Percentiles rank a stretch among this genome's conserved stretches.
Conservation (phyloP, 2,329 filamentous ascomycete genomes). For the Dothistroma pini region DNA sequence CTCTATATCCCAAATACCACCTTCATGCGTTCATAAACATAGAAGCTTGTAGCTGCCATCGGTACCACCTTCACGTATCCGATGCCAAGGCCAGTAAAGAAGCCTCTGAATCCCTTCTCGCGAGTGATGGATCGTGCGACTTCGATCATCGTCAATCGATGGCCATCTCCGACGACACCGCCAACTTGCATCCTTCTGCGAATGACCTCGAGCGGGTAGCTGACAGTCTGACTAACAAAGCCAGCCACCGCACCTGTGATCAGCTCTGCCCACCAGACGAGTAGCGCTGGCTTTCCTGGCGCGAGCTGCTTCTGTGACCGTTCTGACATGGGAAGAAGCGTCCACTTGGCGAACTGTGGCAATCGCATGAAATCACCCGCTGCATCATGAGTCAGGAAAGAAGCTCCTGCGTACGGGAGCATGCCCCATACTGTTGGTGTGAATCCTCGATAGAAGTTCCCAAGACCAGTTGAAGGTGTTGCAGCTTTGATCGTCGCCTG, state of each 20-base stretch:
- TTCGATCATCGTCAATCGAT: slow-evolving; percentile 70
- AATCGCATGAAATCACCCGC: slow-evolving; percentile 77
- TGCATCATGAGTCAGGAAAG: slow-evolving; percentile 92
- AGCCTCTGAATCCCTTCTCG: slow-evolving; percentile 74
- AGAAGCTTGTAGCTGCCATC: slow-evolving; percentile 73
- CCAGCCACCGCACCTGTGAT: slow-evolving; percentile 80
- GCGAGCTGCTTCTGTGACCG: slow-evolving; percentile 36
- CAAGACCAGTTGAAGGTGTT: slow-evolving; percentile 63
- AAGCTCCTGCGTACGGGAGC: slow-evolving; percentile 93
- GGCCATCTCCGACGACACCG: slow-evolving; percentile 88
- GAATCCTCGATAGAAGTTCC: slow-evolving; percentile 96
- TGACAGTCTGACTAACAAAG: slow-evolving; percentile 82
- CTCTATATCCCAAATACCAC: slow-evolving; percentile 48
- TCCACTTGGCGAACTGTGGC: slow-evolving; percentile 64
- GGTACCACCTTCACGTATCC: slow-evolving; percentile 94
- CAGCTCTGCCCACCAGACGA: slow-evolving; percentile 85
- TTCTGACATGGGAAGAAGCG: slow-evolving; percentile 63
- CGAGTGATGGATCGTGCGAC: slow-evolving; percentile 70
- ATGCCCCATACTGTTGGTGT: slow-evolving; percentile 86
- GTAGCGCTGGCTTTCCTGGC: slow-evolving; percentile 59
- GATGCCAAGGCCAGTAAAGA: slow-evolving; percentile 90
- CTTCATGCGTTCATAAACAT: slow-evolving; percentile 64
- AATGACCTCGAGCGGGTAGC: slow-evolving; percentile 92
- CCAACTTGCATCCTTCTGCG: slow-evolving; percentile 93
- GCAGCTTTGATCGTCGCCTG: slow-evolving; percentile 48